Evolutionary conservation across 148 eudicot species (phyloP), one percentile per base, ranked within the genome.

Genomic region (Fallopia convolvulus): DNA sequence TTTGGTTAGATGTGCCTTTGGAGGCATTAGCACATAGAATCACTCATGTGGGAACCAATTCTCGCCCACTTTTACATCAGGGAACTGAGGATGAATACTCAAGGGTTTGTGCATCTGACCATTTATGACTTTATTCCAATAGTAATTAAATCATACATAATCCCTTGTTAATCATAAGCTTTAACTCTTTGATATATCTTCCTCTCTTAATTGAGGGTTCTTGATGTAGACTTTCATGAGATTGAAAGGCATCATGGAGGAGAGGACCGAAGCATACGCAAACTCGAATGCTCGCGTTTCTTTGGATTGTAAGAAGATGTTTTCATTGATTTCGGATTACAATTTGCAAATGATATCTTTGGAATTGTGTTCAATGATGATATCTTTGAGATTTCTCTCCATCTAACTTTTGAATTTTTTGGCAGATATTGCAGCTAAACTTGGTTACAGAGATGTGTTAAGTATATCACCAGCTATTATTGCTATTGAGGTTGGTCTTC

Each of bases 1-100:
- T 91, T 42, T 95, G 91, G 94, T 76, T 95, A 75, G 98, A 95
- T 86, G 99, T 95, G 3, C 98, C 99, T 55, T 77, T 95, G 83
- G 93, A 93, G 61, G 92, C 92, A 76, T 87, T 95, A 77, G 99
- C 98, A 49, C 88, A 84, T n/a, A 90, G 99, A 79, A 89, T 95
- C 77, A 80, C 97, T 49, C 84, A 90, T 55, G 90, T 85, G 4
- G 99, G 99, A 78, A 95, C 99, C 21, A 76, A 78, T 77, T 80
- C 92, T 80, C 98, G 99, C 8, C 99, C 99, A 41, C 89, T 95
- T 50, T 81, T 93, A 82, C 88, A 86, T 79, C 80, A 86, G 6
- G 97, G 84, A 81, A 61, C 90, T 6, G 97, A 89, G 23, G 97
- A 95, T 86, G 93, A 94, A 60, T 95, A 90, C 82, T 40, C 88